Conservation (phyloP, 148 eudicot species). For the Beta vulgaris region DNA sequence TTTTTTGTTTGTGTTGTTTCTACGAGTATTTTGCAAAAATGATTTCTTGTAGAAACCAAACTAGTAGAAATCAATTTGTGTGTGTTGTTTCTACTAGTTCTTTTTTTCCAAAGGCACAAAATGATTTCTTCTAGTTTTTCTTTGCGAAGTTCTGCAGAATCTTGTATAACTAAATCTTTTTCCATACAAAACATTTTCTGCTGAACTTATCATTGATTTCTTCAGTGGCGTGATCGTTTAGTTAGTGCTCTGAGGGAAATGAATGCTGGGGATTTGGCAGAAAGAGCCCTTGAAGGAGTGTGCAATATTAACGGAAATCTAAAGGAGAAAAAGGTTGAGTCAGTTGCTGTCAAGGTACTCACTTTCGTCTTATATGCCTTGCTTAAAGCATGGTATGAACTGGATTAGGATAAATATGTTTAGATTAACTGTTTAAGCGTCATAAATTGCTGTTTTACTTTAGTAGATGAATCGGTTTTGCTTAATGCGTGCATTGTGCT, state of each 20-base stretch:
- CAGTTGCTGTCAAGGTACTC: slow-evolving; percentile 42
- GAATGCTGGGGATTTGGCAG: slow-evolving; percentile 60
- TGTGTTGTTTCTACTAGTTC: no score
- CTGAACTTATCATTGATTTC: slow-evolving; percentile 11
- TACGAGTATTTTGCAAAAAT: no score
- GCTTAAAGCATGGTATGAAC: background rate
- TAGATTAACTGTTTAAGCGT: background rate
- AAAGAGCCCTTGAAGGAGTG: slow-evolving; percentile 37
- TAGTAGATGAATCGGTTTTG: no score
- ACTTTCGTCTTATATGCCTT: slow-evolving; percentile 2
- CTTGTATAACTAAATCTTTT: background rate
- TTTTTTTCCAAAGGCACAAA: no score
- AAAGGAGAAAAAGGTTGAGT: slow-evolving; percentile 39
- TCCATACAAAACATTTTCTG: background rate
- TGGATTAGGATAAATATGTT: background rate
- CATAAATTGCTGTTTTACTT: background rate
- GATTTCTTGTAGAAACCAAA: no score
- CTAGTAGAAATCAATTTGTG: no score
- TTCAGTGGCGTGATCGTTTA: slow-evolving; percentile 91
- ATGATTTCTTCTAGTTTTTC: background rate
- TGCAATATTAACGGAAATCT: slow-evolving; percentile 42
- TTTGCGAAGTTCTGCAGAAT: background rate
- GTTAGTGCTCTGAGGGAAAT: slow-evolving; percentile 71
- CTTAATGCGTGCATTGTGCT: no score
- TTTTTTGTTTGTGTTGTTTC: slow-evolving; percentile 9